phyloP scores from a whole-genome alignment of 495 filamentous ascomycete genomes.

The Apodospora peruviana region DNA sequence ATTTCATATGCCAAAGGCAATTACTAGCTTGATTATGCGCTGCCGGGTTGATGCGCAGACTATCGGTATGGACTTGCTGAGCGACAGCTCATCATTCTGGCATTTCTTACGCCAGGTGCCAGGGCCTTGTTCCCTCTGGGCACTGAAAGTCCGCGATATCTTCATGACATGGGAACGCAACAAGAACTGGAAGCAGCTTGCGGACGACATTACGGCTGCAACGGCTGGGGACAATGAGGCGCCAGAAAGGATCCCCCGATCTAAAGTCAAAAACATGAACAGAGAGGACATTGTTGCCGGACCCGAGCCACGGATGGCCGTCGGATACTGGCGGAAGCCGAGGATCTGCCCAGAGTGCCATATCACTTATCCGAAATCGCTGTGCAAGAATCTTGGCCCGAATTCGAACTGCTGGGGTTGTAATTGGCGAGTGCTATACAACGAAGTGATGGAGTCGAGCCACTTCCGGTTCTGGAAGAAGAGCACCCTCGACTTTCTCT shows the following conservation, averaged over 20 bases:
- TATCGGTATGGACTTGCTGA: conserved; percentile 21
- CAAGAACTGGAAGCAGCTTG: background rate
- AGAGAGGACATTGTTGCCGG: too few relatives aligned
- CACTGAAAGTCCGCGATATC: conserved; percentile 20
- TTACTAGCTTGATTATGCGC: conserved; percentile 6
- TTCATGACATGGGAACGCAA: conserved; percentile 1
- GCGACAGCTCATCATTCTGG: conserved; percentile 20
- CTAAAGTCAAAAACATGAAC: too few relatives aligned
- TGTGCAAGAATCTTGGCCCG: too few relatives aligned
- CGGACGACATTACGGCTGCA: conserved; percentile 18
- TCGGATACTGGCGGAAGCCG: conserved; percentile 4
- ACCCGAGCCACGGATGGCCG: too few relatives aligned
- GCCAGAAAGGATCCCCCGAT: background rate
- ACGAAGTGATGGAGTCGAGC: too few relatives aligned
- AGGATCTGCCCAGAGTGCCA: conserved; percentile 8
- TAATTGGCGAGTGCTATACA: too few relatives aligned
- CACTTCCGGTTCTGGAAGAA: conserved; percentile 16
- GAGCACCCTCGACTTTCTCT: background rate
- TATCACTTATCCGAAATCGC: too few relatives aligned
- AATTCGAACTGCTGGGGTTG: too few relatives aligned
- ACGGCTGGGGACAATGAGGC: conserved; percentile 13
- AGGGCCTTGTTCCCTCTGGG: conserved; percentile 22
- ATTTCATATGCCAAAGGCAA: conserved; percentile 19
- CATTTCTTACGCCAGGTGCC: conserved; percentile 20
- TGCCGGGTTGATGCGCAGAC: conserved; percentile 2